Conservation (phyloP, 192 early-diverging fungal genomes). For the Phycomyces blakesleeanus region DNA sequence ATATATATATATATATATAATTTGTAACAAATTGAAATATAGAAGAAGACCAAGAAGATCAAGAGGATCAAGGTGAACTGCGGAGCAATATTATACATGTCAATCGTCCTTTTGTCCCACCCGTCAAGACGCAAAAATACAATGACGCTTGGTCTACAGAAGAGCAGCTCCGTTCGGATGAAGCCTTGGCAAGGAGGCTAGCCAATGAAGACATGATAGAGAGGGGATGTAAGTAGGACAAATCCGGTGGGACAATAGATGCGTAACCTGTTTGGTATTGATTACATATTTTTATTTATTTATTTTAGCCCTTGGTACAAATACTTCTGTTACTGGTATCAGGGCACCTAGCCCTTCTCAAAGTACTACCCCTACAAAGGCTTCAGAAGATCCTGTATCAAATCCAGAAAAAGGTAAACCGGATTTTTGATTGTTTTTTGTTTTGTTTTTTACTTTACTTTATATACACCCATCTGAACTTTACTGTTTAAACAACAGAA, state of each 20-base stretch:
- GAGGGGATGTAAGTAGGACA: slow-evolving; percentile 11
- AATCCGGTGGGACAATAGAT: neutral
- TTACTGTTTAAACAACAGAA: no score
- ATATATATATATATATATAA: neutral
- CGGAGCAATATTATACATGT: slow-evolving; percentile 8
- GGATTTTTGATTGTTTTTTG: no score
- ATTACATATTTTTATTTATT: no score
- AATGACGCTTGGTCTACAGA: slow-evolving; percentile 36
- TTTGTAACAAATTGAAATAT: neutral
- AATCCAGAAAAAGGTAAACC: no score
- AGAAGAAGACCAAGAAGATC: slow-evolving; percentile 1
- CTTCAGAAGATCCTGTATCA: no score
- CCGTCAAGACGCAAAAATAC: neutral
- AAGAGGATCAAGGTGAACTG: neutral
- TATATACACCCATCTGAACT: no score
- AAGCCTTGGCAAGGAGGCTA: slow-evolving; percentile 50
- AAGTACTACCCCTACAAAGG: no score
- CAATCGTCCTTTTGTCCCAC: slow-evolving; percentile 1
- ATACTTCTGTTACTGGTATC: no score
- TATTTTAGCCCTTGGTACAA: no score
- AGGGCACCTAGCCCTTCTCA: no score
- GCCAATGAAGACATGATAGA: slow-evolving; percentile 30
- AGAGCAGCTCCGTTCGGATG: slow-evolving; percentile 47
- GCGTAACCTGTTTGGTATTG: no score
- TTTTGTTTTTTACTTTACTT: no score